phyloP scores from a whole-genome alignment of 2,329 filamentous ascomycete genomes.

The Fusarium sp. region DNA sequence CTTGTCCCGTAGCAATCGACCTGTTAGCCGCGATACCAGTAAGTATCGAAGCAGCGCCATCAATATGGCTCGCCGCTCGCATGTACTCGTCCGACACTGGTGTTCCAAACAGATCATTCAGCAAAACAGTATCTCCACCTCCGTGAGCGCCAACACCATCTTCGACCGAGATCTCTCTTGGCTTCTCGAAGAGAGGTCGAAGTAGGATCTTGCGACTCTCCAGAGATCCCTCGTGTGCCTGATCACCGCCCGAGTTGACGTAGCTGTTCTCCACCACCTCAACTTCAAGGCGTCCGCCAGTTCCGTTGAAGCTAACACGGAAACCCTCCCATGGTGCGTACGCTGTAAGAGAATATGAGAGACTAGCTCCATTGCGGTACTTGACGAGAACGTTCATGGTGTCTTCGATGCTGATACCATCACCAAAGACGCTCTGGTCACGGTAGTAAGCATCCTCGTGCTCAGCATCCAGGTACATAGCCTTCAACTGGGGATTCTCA shows the following conservation, averaged over 20 bases:
- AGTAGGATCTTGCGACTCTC: slow-evolving; percentile 59
- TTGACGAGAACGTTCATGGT: slow-evolving; percentile 68
- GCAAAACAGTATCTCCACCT: slow-evolving; percentile 64
- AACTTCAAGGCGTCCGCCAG: slow-evolving; percentile 64
- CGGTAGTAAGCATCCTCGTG: slow-evolving; percentile 69
- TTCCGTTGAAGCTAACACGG: slow-evolving; percentile 66
- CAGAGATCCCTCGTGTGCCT: slow-evolving; percentile 61
- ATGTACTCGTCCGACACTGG: slow-evolving; percentile 59
- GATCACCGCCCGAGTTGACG: slow-evolving; percentile 67
- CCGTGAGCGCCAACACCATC: slow-evolving; percentile 65
- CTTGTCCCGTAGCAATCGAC: slow-evolving; percentile 64
- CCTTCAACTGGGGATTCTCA: slow-evolving; percentile 60
- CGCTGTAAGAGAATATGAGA: slow-evolving; percentile 67
- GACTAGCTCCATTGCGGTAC: slow-evolving; percentile 63
- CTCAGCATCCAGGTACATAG: slow-evolving; percentile 68
- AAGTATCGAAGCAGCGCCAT: slow-evolving; percentile 66
- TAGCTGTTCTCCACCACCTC: slow-evolving; percentile 70
- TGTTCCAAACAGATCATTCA: slow-evolving; percentile 66
- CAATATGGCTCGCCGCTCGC: slow-evolving; percentile 65
- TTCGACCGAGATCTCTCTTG: slow-evolving; percentile 61
- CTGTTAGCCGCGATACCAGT: slow-evolving; percentile 67
- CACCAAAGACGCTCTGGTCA: slow-evolving; percentile 69
- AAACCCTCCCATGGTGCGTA: slow-evolving; percentile 71
- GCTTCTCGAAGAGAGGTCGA: slow-evolving; percentile 64
- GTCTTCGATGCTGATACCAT: slow-evolving; percentile 71